These are phyloP conservation scores for Starmerella davenportii DNA, from an alignment of 805 yeast species.

Conservation along the genomic window DNA sequence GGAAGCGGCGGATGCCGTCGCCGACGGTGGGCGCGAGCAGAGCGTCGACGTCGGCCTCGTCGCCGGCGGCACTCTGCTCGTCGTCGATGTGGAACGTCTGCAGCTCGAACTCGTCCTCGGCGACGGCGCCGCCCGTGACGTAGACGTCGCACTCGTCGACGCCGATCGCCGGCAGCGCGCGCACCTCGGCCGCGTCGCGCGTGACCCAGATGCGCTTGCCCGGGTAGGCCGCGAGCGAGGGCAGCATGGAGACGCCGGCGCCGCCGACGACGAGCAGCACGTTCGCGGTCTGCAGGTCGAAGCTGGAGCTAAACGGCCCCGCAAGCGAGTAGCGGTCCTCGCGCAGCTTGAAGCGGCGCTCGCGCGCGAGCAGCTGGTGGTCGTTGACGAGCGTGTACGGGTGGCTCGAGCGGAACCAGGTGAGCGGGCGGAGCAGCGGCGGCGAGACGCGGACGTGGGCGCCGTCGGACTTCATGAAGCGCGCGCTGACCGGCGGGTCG, in stretches of 20 bases:
- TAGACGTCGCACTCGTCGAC: conserved; percentile 12
- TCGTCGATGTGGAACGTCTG: conserved; percentile 6
- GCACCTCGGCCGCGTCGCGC: conserved; percentile 1
- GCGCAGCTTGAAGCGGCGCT: conserved; percentile 21
- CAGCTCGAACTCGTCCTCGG: conserved; percentile 6
- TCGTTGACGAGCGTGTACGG: conserved; percentile 33
- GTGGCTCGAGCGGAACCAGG: conserved; percentile 28
- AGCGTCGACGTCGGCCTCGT: conserved; percentile 3
- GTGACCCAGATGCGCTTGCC: conserved; percentile 11
- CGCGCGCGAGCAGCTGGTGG: conserved; percentile 26
- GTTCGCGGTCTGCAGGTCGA: conserved; percentile 9
- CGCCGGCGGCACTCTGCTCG: conserved; percentile 1
- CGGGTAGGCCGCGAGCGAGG: conserved; percentile 4
- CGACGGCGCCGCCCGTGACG: conserved; percentile 8
- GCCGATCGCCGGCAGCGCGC: conserved; percentile 6
- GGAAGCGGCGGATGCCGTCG: conserved; percentile 1
- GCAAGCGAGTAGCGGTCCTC: conserved; percentile 21
- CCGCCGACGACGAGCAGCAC: conserved; percentile 16
- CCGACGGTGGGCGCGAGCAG: neutral
- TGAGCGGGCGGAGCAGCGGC: conserved; percentile 18
- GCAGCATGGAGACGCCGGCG: conserved; percentile 15
- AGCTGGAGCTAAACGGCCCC: conserved; percentile 24
- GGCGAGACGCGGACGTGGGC: conserved; percentile 28
- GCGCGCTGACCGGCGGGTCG: conserved; percentile 20
- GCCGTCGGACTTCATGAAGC: conserved; percentile 27